Conservation (phyloP, 257 asterid species). For the Solanum chilense region DNA sequence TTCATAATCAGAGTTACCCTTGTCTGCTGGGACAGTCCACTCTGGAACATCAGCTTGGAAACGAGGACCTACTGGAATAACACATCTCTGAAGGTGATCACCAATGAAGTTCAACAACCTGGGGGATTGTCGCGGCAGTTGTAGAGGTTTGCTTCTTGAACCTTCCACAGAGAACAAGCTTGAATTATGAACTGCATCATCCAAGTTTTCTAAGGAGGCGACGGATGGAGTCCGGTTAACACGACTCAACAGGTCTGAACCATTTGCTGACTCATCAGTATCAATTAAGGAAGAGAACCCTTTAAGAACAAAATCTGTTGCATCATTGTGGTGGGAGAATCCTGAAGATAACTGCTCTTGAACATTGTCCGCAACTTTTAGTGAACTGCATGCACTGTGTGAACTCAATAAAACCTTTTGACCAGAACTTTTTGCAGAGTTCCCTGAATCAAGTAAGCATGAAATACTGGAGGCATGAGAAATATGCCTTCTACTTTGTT, state of each 20-base stretch:
- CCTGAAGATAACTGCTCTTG: conserved; percentile 18
- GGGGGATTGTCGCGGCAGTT: conserved; percentile 25
- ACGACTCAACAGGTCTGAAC: conserved; percentile 31
- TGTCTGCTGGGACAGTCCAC: conserved; percentile 32
- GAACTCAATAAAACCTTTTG: conserved; percentile 19
- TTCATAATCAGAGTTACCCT: not conserved
- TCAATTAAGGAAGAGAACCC: conserved; percentile 15
- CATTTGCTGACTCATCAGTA: conserved; percentile 50
- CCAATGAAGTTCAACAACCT: conserved; percentile 26
- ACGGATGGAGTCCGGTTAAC: conserved; percentile 14
- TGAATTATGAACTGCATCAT: conserved; percentile 9
- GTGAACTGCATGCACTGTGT: conserved; percentile 34
- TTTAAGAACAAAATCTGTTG: conserved; percentile 14
- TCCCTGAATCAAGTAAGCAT: conserved; percentile 36
- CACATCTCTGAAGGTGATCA: conserved; percentile 30
- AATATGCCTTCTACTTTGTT: conserved; percentile 24
- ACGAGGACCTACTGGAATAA: conserved; percentile 65
- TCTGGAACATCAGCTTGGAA: conserved; percentile 73
- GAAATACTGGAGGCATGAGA: conserved; percentile 42
- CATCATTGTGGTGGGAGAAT: conserved; percentile 16
- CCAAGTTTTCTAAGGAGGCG: conserved; percentile 1
- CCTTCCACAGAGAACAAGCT: conserved; percentile 14
- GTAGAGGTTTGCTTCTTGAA: conserved; percentile 17
- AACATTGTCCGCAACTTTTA: conserved; percentile 27
- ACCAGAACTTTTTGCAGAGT: conserved; percentile 21